Conservation (phyloP, 768 basidiomycete genomes). For the Neoboletus magnificus region DNA sequence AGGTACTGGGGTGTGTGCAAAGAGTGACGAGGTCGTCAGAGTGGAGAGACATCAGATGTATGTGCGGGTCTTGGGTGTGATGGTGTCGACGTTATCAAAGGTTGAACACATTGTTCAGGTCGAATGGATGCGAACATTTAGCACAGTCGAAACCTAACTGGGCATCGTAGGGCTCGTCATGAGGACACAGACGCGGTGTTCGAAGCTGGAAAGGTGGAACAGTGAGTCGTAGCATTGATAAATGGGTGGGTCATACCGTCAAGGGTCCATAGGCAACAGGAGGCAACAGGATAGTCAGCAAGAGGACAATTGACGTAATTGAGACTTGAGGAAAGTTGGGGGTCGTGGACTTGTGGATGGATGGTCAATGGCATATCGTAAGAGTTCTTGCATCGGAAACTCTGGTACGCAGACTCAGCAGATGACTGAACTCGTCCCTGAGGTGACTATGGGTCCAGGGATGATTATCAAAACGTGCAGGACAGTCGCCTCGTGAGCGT, state of each 20-base stretch:
- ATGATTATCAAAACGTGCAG: background rate
- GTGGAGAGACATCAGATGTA: background rate
- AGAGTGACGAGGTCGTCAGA: background rate
- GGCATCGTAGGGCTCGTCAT: background rate
- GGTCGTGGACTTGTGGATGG: too few relatives aligned
- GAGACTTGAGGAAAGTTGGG: background rate
- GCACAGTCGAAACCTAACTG: background rate
- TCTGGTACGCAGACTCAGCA: background rate
- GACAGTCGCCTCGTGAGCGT: background rate
- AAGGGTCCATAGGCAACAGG: background rate
- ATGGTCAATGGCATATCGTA: too few relatives aligned
- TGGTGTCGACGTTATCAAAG: background rate
- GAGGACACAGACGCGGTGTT: background rate
- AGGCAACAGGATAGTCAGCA: background rate
- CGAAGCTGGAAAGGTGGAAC: background rate
- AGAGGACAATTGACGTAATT: background rate
- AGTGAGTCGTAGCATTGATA: background rate
- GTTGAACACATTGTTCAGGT: background rate
- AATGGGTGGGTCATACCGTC: background rate
- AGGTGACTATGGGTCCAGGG: background rate
- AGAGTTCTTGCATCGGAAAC: background rate
- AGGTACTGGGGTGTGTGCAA: background rate
- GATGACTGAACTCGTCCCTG: background rate
- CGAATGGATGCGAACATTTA: background rate
- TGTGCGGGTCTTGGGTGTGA: background rate